phyloP scores from a whole-genome alignment of 345 rosid species.

The Laguncularia racemosa region DNA sequence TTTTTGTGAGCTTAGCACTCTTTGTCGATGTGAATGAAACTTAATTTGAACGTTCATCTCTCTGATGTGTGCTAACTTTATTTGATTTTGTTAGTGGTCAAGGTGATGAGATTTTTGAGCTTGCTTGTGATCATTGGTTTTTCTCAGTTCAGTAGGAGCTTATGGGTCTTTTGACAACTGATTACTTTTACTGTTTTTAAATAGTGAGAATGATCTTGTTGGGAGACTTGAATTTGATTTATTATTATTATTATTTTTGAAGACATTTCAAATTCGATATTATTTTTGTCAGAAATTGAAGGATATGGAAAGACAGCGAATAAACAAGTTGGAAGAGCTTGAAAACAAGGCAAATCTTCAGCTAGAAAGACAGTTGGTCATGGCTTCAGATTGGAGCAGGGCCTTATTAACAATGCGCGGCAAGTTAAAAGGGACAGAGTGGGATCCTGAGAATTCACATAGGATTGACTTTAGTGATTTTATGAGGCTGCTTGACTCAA shows the following conservation, averaged over 20 bases:
- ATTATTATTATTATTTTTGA: background rate
- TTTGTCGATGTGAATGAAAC: no score
- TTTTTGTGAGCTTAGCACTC: no score
- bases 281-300: constrained; percentile 42
- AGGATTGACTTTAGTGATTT: constrained; percentile 76
- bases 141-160: no score
- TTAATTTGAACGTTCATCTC: no score
- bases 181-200: no score
- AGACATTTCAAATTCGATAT: background rate
- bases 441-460: constrained; percentile 83
- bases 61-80: no score
- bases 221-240: background rate
- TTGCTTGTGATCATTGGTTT: no score
- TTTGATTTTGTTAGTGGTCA: no score
- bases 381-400: constrained; percentile 92
- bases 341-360: constrained; percentile 72
- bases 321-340: constrained; percentile 59
- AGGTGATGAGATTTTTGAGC: no score
- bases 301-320: constrained; percentile 59
- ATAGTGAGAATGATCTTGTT: no score
- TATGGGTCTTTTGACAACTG: no score
- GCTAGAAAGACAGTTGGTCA: constrained; percentile 83
- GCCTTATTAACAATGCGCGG: constrained; percentile 60
- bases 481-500: constrained; percentile 63
- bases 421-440: constrained; percentile 77